Percentiles rank a stretch among this genome's conserved stretches.
Evolutionary conservation across 345 rosid species (phyloP).

Genomic region (Linum usitatissimum): DNA sequence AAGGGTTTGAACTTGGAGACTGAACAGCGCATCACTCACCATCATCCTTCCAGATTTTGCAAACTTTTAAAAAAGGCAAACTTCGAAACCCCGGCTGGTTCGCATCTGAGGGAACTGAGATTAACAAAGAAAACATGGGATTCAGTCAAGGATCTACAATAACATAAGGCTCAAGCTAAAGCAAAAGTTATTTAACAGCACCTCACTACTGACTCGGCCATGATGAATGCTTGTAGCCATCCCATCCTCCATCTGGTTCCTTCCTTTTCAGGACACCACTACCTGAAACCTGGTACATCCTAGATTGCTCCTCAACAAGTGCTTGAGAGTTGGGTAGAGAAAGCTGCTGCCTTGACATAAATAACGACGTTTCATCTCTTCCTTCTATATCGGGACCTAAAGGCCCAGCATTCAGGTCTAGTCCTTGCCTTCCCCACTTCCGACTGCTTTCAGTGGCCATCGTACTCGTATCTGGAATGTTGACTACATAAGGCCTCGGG

Average conservation of each 20-base stretch:
- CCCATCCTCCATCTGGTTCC: constrained; percentile 9
- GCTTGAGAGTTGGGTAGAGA: neutral
- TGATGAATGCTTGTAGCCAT: constrained; percentile 1
- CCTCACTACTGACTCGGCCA: neutral
- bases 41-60: too few relatives aligned
- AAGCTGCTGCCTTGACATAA: neutral
- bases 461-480: constrained; percentile 1
- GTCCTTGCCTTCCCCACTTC: constrained; percentile 5
- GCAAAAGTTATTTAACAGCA: neutral
- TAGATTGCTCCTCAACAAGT: constrained; percentile 1
- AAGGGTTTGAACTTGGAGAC: too few relatives aligned
- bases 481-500: constrained; percentile 1
- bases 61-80: too few relatives aligned
- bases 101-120: neutral
- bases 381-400: neutral
- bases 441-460: neutral
- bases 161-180: neutral
- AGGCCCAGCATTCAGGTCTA: constrained; percentile 8
- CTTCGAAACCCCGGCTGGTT: too few relatives aligned
- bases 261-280: constrained; percentile 1
- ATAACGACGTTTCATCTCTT: neutral
- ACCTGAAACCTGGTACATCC: neutral
- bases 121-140: neutral
- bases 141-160: neutral
- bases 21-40: too few relatives aligned